Evolutionary conservation across 495 filamentous ascomycete genomes (phyloP), one percentile per base, ranked within the genome.

Genomic region (Penicillium salamii): DNA sequence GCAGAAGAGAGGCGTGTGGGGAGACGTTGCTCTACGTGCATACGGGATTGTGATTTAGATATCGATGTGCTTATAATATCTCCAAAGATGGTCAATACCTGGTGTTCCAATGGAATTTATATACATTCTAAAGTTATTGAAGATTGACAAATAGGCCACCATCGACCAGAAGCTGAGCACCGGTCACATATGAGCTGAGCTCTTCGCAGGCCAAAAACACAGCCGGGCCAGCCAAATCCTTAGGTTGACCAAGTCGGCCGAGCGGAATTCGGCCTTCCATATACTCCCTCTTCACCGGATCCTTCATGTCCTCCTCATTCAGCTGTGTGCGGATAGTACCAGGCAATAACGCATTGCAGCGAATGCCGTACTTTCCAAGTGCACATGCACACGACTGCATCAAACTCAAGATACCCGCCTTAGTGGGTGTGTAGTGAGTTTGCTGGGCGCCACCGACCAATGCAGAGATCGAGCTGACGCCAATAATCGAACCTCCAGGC

Each of bases 371-470:
- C 59, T 80, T 78, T 0, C 90, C 90, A 45, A 95, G 58, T 13
- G 91, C 90, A 5, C 86, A 82, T 0, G 91, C 91, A 23, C 79
- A 81, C 47, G 83, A 88, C 71, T 96, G 91, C 85, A 95, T 95
- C 18, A 96, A 74, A 39, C 80, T 86, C 24, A 89, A 54, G 1
- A 96, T 78, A 3, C 90, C 91, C 0, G 91, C 91, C 63, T 96
- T 96, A 9, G 91, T 95, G 2, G 90, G 91, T 17, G 90, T 95
- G 66, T 95, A 96, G 55, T 96, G 90, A 19, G 81, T 82, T 68
- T 96, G 91, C 38, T 72, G 70, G 0, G 80, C 87, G 15, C 90
- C 90, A 24, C 91, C 91, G 1, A 95, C 90, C 2, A 95, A 77
- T 3, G 91, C 91, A 7, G 80, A 85, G 55, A 95, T 92, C n/a